phyloP scores from a whole-genome alignment of 345 rosid genomes.

The Hibiscus trionum region DNA sequence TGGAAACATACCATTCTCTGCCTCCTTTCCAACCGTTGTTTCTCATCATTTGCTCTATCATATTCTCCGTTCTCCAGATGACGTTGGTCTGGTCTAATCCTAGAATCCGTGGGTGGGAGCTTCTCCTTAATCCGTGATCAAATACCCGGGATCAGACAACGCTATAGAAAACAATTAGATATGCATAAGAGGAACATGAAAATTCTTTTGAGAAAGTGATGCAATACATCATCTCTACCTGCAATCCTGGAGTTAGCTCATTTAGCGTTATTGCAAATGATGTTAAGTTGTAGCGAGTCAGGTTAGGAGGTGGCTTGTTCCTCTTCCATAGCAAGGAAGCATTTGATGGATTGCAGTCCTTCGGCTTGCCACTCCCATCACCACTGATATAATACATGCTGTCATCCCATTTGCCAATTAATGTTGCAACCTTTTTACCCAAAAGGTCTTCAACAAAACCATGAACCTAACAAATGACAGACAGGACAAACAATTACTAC shows the following conservation, averaged over 20 bases:
- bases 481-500: neutral
- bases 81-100: constrained; percentile 94
- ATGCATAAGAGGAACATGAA: constrained; percentile 25
- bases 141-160: constrained; percentile 52
- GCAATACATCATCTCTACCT: constrained; percentile 53
- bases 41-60: constrained; percentile 87
- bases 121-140: constrained; percentile 82
- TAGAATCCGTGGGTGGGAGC: constrained; percentile 94
- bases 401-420: constrained; percentile 96
- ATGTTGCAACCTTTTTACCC: constrained; percentile 61
- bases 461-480: constrained; percentile 49
- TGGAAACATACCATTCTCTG: constrained; percentile 71
- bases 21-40: constrained; percentile 82
- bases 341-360: constrained; percentile 45
- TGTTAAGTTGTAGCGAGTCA: no score
- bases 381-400: constrained; percentile 54
- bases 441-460: constrained; percentile 74
- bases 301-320: constrained; percentile 57
- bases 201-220: constrained; percentile 20
- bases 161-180: constrained; percentile 40
- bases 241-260: constrained; percentile 68
- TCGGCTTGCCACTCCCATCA: constrained; percentile 50
- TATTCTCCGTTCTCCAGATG: constrained; percentile 97
- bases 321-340: constrained; percentile 78
- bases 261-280: no score